Evolutionary conservation across 371 early-diverging fungal genomes (phyloP), one percentile per base, ranked within the genome.

Genomic region (Mortierella sp.): DNA sequence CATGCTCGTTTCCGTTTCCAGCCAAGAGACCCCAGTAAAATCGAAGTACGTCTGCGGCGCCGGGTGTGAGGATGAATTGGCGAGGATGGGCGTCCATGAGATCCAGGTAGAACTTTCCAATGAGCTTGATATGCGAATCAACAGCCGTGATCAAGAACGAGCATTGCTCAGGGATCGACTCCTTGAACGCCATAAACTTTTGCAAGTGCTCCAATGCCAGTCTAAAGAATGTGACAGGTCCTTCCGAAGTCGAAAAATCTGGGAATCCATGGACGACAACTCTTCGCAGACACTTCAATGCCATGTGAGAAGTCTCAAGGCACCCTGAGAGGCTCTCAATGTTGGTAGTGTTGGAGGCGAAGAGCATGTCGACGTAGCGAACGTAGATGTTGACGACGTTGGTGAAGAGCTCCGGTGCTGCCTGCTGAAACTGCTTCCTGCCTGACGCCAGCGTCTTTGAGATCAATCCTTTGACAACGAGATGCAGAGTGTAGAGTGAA

Each of bases 21-120:
- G 80, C 85, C 7, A 94, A 72, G 68, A 90, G 71, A 31, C 85
- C 80, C 96, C 97, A 96, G 85, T 97, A 98, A 86, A 92, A 95
- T 24, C 83, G 74, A 61, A 96, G 83, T 34, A 97, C 91, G 53
- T 89, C 89, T 5, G 92, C 81, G 68, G 92, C 90, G 6, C 90
- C 89, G 8, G 92, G 92, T 29, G 91, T 88, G 1, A 93, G 79
- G 44, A 93, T 90, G 68, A 94, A 96, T 22, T 92, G 90, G 5
- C 95, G 89, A 0, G 96, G 91, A 40, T 95, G 92, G 11, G 88
- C 76, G 53, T 91, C 91, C 84, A 93, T 94, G 37, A 95, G 76
- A 66, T 93, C 93, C 52, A 95, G 76, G 81, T 94, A 96, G 24
- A 97, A 73, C 73, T 95, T 92, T n/a, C 98, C 98, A 64, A 95